Conservation (phyloP, 495 filamentous ascomycete genomes). For the Aspergillus kassunensis region DNA sequence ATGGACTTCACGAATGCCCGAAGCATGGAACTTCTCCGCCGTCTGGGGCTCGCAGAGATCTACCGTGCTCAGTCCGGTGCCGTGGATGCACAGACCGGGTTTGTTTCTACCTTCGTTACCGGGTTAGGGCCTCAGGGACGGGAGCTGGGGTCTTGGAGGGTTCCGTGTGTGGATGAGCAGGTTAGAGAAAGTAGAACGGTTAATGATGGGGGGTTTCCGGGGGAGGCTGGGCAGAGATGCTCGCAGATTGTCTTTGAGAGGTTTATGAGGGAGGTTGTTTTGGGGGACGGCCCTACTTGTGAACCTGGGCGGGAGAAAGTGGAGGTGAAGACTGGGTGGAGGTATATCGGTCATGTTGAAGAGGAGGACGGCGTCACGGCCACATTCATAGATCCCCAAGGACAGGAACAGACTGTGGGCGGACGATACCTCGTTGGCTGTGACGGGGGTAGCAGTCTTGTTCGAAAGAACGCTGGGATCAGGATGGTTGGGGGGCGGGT, state of each 20-base stretch:
- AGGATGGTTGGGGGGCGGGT: constrained; percentile 21
- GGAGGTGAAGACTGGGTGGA: constrained; percentile 12
- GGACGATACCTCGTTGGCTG: constrained; percentile 22
- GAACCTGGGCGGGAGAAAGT: constrained; percentile 7
- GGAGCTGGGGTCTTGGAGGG: neutral
- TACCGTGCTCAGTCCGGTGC: constrained; percentile 6
- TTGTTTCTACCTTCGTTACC: constrained; percentile 2
- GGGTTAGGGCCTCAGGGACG: neutral
- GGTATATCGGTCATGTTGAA: constrained; percentile 15
- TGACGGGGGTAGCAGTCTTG: constrained; percentile 24
- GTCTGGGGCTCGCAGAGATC: constrained; percentile 24
- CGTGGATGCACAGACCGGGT: neutral
- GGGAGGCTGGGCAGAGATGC: constrained; percentile 18
- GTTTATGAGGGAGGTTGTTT: constrained; percentile 13
- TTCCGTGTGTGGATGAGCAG: constrained; percentile 5
- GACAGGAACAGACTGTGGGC: constrained; percentile 6
- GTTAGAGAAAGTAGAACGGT: neutral
- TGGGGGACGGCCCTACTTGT: too few relatives aligned
- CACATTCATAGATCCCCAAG: constrained; percentile 9
- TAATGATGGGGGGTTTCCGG: constrained; percentile 14
- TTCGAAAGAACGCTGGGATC: constrained; percentile 20
- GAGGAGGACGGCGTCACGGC: constrained; percentile 10
- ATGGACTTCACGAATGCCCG: constrained; percentile 34
- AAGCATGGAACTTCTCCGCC: constrained; percentile 30
- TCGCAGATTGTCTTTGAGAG: constrained; percentile 21